A percentile compares a stretch with the other conserved stretches of the same genome.
phyloP scores from a whole-genome alignment of 306 rosid species.

The Medicago ruthenica region DNA sequence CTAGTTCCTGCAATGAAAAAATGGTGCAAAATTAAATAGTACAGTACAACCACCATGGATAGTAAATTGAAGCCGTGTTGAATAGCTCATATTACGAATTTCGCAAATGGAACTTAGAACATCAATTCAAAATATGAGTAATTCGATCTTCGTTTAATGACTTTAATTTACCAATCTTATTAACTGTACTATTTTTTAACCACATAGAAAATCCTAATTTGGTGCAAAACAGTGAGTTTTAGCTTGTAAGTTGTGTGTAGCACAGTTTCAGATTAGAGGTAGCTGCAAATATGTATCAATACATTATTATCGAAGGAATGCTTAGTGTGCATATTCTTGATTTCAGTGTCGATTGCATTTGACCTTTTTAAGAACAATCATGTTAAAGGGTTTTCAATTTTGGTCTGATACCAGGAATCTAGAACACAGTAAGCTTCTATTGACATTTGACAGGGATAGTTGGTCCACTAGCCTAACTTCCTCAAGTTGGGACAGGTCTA shows the following conservation, averaged over 20 bases:
- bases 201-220: conserved; percentile 3
- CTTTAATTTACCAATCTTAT: neutral
- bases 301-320: conserved; percentile 29
- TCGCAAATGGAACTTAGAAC: neutral
- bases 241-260: neutral
- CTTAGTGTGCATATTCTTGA: conserved; percentile 36
- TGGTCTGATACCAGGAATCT: too few species aligned
- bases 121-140: neutral
- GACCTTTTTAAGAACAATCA: conserved; percentile 7
- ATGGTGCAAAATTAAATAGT: neutral
- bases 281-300: conserved; percentile 43
- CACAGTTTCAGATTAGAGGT: conserved; percentile 29
- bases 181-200: neutral
- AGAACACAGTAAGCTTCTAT: too few species aligned
- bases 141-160: neutral
- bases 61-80: conserved; percentile 4
- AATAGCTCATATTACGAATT: neutral
- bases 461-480: neutral
- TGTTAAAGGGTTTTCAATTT: conserved; percentile 12
- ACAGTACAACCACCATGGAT: neutral
- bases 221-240: conserved; percentile 28
- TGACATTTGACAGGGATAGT: conserved; percentile 11
- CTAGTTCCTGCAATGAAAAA: neutral
- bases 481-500: conserved; percentile 16
- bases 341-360: neutral